Evolutionary conservation across 2,329 filamentous ascomycete species (phyloP), one percentile per base, ranked within the genome.

Genomic region (Beauveria asiatica): DNA sequence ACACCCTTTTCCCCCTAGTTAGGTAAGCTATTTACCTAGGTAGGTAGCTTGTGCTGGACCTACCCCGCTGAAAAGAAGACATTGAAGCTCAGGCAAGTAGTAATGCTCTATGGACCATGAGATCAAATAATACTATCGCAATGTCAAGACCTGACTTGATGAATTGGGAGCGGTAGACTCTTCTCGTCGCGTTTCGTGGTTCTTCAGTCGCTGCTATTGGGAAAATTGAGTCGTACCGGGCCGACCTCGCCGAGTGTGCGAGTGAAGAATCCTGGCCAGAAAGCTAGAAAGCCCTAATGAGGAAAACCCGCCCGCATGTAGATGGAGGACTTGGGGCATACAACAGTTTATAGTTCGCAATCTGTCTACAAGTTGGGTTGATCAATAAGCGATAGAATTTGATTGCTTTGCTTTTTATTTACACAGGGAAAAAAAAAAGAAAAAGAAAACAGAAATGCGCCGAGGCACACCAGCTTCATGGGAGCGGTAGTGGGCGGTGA

Each of bases 401-500:
- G 4, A 53, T 41, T 17, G 3, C 1, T 37, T 37, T 5, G 33
- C 33, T 5, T 41, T 42, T 21, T 21, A 25, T 41, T 42, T 17
- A 30, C 5, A 42, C 17, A 53, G 1, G 7, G 10, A 13, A 17
- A 17, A 25, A 11, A 27, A 23, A 53, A 7, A 11, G 10, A 19
- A 10, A n/a, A 25, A 13, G 3, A 13, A 16, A 17, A 42, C 1
- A 7, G 17, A 19, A n/a, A 4, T 25, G 27, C 41, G 21, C 23
- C 42, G n/a, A 25, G 42, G 23, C 23, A 33, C 23, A 23, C 37
- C 54, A 49, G 27, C 21, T 27, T 23, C 17, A 5, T 9, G 19
- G 4, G n/a, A 27, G 21, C 37, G 9, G 6, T 10, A 50, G 59
- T 61, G 60, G 60, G 60, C 60, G 60, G 60, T 61, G 60, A 61